Percentiles rank a stretch among this genome's conserved stretches.
Conservation (phyloP, 768 basidiomycete species). For the Amanita brunnescens region DNA sequence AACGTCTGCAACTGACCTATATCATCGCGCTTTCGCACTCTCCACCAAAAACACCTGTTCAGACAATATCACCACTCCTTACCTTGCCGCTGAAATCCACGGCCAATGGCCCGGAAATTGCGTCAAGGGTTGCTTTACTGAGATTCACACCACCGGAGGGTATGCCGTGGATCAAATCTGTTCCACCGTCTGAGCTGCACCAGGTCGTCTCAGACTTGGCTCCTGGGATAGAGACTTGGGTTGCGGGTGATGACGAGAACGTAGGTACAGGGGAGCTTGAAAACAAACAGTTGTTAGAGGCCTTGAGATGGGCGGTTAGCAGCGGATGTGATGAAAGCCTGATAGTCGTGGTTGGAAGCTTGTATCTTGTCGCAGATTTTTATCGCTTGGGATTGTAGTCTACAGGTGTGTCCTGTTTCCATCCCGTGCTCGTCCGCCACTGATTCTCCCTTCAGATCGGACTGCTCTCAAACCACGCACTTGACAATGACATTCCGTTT, state of each 20-base stretch:
- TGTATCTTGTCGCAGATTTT: slow-evolving; percentile 92
- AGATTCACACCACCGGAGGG: slow-evolving; percentile 71
- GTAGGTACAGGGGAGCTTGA: slow-evolving; percentile 1
- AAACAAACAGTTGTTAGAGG: slow-evolving; percentile 18
- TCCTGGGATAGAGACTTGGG: slow-evolving; percentile 42
- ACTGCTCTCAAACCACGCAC: too few species aligned
- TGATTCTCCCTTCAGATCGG: too few species aligned
- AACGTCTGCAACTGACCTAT: slow-evolving; percentile 45
- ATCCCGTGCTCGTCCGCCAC: too few species aligned
- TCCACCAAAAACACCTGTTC: slow-evolving; percentile 69
- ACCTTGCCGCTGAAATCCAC: slow-evolving; percentile 21
- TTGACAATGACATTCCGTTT: too few species aligned
- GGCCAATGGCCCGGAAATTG: slow-evolving; percentile 20
- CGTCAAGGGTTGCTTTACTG: slow-evolving; percentile 42
- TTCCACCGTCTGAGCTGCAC: slow-evolving; percentile 41
- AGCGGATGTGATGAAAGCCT: slow-evolving; percentile 19
- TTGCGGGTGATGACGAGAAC: slow-evolving; percentile 21
- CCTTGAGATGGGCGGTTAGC: slow-evolving; percentile 39
- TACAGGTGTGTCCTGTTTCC: too few species aligned
- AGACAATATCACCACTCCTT: slow-evolving; percentile 66
- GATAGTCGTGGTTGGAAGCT: slow-evolving; percentile 80
- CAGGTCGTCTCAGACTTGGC: slow-evolving; percentile 34
- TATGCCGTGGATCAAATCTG: slow-evolving; percentile 90
- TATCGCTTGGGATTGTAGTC: slow-evolving; percentile 43
- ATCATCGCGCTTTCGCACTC: slow-evolving; percentile 81